Evolutionary conservation across 192 early-diverging fungal genomes (phyloP), one percentile per base, ranked within the genome.

Genomic region (Coemansia sp.): DNA sequence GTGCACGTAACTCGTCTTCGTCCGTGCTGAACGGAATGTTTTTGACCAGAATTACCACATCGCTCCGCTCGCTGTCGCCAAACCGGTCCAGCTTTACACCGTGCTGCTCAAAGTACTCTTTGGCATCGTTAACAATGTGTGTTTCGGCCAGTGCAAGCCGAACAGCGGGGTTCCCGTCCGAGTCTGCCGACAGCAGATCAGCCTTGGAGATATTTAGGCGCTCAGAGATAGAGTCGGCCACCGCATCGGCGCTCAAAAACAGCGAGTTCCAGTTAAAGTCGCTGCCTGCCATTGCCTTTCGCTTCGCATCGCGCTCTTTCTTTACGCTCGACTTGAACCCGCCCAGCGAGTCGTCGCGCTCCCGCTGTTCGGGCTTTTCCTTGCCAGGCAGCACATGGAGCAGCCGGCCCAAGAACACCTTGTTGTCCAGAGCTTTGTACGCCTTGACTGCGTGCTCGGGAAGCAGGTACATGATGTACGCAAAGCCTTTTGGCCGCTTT

Each of bases 121-220:
- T 99, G 14, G 97, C 97, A 67, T 99, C 95, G 66, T 86, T 86
- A 64, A 97, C 87, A 55, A 99, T 88, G 65, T 97, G 91, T 0
- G 97, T 97, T 82, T 99, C 97, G n/a, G 97, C 97, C 37, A 99
- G 84, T 1, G 97, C 95, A 59, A 99, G 82, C 22, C 94, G 85
- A 4, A 97, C 95, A 11, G 95, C 94, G 78, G 94, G 88, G 50
- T 97, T 93, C 12, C 82, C 83, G 48, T 58, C 55, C 7, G 72
- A 66, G 29, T 94, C 90, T 7, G 92, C 86, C 66, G 92, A 90
- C 54, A 99, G 74, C 38, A 99, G 89, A 19, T 97, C 94, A n/a
- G 87, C 85, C 72, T 99, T 99, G 59, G 85, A 81, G 21, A 99
- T 90, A 38, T 85, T 89, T 22, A 99, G 83, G 43, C 93, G 92